These are phyloP conservation scores for Bipolaris gigantea DNA, from an alignment of 2,329 filamentous ascomycete genomes.

Conservation along the genomic window DNA sequence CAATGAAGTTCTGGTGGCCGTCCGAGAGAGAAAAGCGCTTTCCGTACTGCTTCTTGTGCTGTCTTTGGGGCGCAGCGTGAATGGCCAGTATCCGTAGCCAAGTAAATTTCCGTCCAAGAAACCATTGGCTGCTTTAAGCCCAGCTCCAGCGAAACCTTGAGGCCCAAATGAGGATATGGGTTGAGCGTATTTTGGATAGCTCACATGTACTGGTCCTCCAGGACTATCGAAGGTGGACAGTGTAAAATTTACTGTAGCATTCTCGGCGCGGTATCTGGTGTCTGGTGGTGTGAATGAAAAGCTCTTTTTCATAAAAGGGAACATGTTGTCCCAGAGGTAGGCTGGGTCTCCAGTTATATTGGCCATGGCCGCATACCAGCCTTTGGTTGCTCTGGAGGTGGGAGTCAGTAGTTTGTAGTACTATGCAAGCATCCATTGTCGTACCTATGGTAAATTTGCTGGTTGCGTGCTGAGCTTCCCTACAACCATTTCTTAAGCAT, in stretches of 20 bases:
- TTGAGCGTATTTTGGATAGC: conserved; percentile 16
- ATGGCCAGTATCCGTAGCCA: conserved; percentile 10
- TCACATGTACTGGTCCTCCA: conserved; percentile 12
- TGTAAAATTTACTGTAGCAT: conserved; percentile 9
- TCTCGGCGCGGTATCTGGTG: conserved; percentile 6
- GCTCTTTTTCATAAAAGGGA: conserved; percentile 31
- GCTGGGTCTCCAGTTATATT: conserved; percentile 28
- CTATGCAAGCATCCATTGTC: not conserved
- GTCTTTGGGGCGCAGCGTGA: conserved; percentile 6
- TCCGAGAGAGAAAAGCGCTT: conserved; percentile 6
- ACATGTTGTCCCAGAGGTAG: conserved; percentile 29
- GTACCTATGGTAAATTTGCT: conserved; percentile 27
- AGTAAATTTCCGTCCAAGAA: conserved; percentile 8
- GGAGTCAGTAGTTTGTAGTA: not conserved
- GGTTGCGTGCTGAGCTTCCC: conserved; percentile 29
- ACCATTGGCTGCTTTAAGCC: conserved; percentile 6
- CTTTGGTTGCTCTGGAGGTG: conserved; percentile 8
- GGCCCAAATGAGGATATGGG: conserved; percentile 10
- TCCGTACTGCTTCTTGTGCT: conserved; percentile 12
- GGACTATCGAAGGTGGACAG: conserved; percentile 7
- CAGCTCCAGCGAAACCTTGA: conserved; percentile 9
- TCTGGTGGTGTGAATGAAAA: conserved; percentile 33
- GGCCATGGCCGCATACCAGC: conserved; percentile 14
- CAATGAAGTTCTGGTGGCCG: conserved; percentile 5
- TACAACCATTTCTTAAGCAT: not conserved